Evolutionary conservation across 2,329 filamentous ascomycete genomes (phyloP), one percentile per base, ranked within the genome.

Genomic region (Cladosporium oxysporum): DNA sequence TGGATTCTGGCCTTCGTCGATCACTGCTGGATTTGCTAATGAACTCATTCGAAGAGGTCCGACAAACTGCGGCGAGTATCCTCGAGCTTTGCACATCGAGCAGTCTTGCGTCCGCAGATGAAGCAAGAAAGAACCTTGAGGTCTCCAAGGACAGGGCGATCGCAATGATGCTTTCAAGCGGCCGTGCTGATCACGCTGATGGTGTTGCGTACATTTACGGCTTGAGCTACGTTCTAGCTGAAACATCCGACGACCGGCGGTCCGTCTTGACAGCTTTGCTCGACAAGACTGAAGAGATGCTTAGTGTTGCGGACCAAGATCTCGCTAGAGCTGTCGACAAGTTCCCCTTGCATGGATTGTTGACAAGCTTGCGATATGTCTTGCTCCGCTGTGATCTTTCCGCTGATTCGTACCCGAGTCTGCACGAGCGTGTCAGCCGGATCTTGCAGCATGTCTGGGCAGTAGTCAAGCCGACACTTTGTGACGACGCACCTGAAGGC

Each of bases 401-500:
- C 16, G 7, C 49, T 5, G 41, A 44, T 5, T 18, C 53, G 7
- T 35, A 92, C 65, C 79, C 83, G 55, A 82, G 84, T 18, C 86
- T 96, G 4, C 58, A 62, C 37, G 28, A 58, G 10, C 64, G 64
- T 18, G 31, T 66, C 2, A 14, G 21, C 10, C 28, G 18, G 3
- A 23, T 66, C 10, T 41, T 92, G 66, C 79, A 83, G 58, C 83
- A 84, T n/a, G 86, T 96, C 7, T 99, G 95, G 95, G 73, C 79
- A 0, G 84, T 87, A 29, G 92, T 97, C 5, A 87, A 86, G 71
- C 85, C 88, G 62, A 87, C 96, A 4, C 84, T 99, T 0, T 99
- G 95, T 73, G 90, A 96, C 69, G 95, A 97, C 78, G 96, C 95
- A 0, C 95, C 96, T 0, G 95, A 99, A 79, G 94, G 94, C 0